Percentiles rank a stretch among this genome's conserved stretches.
Conservation (phyloP, 176 grass and related monocot species). For the Rhynchospora pubera region DNA sequence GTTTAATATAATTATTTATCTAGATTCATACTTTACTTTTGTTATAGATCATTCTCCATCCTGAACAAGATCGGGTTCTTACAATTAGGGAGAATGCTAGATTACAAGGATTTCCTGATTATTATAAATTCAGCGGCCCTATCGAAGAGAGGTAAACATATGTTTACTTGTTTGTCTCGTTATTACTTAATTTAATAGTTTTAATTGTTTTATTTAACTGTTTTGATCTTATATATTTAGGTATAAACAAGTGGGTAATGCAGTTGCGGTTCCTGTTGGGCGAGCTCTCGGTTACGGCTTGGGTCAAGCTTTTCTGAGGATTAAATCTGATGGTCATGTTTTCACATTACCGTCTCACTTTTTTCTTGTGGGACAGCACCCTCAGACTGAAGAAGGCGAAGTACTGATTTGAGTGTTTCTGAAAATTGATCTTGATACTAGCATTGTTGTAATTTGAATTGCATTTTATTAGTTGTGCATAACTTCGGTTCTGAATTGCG, state of each 20-base stretch:
- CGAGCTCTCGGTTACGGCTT: conserved; percentile 25
- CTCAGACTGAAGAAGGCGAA: too few species aligned
- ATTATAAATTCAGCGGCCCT: conserved; percentile 40
- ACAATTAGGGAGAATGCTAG: conserved; percentile 72
- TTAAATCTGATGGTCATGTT: neutral
- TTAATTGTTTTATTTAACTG: neutral
- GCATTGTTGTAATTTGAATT: too few species aligned
- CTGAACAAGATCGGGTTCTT: conserved; percentile 51
- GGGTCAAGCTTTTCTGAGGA: neutral
- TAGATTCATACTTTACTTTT: neutral
- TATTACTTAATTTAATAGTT: neutral
- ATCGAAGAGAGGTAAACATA: conserved; percentile 53
- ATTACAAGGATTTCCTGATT: conserved; percentile 75
- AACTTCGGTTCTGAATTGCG: too few species aligned
- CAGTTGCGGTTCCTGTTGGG: conserved; percentile 32
- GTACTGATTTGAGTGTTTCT: too few species aligned
- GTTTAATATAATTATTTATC: neutral
- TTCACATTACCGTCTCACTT: conserved; percentile 18
- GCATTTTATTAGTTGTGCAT: too few species aligned
- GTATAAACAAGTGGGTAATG: conserved; percentile 36
- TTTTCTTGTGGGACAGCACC: neutral
- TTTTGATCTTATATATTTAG: neutral
- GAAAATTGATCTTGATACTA: too few species aligned
- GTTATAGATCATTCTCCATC: conserved; percentile 52
- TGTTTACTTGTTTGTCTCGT: neutral